These are phyloP conservation scores for Candida sithepensis DNA, from an alignment of 805 yeast species.

Conservation along the genomic window DNA sequence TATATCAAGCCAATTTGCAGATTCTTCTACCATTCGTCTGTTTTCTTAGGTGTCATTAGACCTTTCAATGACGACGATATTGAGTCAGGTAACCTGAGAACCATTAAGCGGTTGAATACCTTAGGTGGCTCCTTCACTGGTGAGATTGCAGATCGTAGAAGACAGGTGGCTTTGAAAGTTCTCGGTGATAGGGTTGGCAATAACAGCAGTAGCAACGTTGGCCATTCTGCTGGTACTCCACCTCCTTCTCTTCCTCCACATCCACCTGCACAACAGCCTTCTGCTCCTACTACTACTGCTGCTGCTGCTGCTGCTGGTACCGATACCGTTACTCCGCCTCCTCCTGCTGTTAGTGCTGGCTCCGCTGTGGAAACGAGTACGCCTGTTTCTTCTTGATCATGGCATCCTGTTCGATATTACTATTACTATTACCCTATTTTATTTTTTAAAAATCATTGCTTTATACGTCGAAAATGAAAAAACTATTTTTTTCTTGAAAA, in stretches of 20 bases:
- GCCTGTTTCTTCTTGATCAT: neutral
- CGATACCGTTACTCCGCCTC: neutral
- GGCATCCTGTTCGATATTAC: neutral
- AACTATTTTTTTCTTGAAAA: no score
- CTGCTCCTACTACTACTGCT: constrained; percentile 2
- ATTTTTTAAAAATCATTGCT: no score
- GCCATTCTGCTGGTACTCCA: neutral
- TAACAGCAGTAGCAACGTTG: neutral
- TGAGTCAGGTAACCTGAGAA: constrained; percentile 71
- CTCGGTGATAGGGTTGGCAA: constrained; percentile 47
- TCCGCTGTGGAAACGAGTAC: neutral
- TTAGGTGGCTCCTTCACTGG: constrained; percentile 16
- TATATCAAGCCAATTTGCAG: constrained; percentile 50
- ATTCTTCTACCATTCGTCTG: constrained; percentile 35
- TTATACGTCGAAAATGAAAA: no score
- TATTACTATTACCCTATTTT: neutral
- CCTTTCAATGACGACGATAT: constrained; percentile 68
- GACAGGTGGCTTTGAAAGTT: constrained; percentile 73
- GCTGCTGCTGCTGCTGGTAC: neutral
- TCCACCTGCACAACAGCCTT: no score
- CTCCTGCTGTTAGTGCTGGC: neutral
- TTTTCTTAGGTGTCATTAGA: constrained; percentile 45
- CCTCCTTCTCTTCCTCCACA: no score
- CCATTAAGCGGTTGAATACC: constrained; percentile 53
- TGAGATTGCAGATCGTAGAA: constrained; percentile 69